phyloP scores from a whole-genome alignment of 108 stramenopile genomes.

The Cyclotella baltica region DNA sequence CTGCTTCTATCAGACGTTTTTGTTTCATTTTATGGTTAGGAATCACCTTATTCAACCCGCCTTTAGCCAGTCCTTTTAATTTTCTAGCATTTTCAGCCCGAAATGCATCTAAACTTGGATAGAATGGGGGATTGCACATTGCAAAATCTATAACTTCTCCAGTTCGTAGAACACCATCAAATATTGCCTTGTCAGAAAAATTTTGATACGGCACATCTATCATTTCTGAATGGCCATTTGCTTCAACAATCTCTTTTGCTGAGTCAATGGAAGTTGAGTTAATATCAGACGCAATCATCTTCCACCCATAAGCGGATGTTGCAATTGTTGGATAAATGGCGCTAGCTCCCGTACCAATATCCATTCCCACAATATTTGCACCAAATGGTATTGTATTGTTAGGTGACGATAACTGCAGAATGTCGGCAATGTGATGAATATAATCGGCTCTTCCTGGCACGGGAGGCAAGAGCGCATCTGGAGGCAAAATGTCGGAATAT shows the following conservation, averaged over 20 bases:
- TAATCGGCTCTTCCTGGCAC: constrained; percentile 31
- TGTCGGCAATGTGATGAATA: constrained; percentile 25
- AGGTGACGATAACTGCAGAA: constrained; percentile 1
- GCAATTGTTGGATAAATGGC: constrained; percentile 28
- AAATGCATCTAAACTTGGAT: neutral
- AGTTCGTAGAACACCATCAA: constrained; percentile 10
- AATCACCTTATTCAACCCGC: neutral
- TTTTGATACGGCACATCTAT: constrained; percentile 12
- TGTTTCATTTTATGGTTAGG: neutral
- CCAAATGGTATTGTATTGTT: neutral
- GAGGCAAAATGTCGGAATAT: constrained; percentile 2
- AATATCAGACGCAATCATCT: constrained; percentile 11
- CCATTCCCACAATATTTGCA: constrained; percentile 11
- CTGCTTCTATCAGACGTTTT: neutral
- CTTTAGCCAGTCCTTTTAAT: constrained; percentile 3
- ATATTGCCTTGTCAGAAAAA: neutral
- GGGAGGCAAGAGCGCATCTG: constrained; percentile 19
- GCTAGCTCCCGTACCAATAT: constrained; percentile 22
- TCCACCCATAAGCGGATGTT: constrained; percentile 12
- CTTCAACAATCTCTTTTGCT: neutral
- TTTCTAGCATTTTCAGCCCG: constrained; percentile 4
- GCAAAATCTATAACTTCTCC: constrained; percentile 20
- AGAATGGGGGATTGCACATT: constrained; percentile 35
- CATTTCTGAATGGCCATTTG: constrained; percentile 1
- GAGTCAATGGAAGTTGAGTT: neutral